phyloP scores from a whole-genome alignment of 75 land plant genomes.

The Picea sitchensis region DNA sequence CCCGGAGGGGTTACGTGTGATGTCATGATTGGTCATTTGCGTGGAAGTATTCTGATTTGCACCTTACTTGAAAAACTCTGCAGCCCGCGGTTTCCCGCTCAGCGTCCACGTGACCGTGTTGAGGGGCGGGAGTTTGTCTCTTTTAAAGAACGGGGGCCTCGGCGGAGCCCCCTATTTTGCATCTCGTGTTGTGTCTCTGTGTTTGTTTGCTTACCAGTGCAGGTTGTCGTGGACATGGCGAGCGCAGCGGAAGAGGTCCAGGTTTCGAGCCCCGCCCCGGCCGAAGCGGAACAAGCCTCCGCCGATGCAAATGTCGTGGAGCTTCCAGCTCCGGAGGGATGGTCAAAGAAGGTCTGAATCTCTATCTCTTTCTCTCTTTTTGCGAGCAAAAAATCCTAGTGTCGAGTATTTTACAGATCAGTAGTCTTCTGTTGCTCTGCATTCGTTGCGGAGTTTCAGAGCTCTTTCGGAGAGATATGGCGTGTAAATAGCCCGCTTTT shows the following conservation, averaged over 20 bases:
- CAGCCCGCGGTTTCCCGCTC: slow-evolving; percentile 5
- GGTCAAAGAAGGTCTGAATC: background rate
- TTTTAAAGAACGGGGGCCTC: background rate
- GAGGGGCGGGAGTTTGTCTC: background rate
- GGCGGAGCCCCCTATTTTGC: background rate
- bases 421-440: background rate
- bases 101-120: slow-evolving; percentile 3
- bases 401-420: background rate
- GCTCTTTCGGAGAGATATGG: background rate
- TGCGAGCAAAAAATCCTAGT: background rate
- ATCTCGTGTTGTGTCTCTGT: background rate
- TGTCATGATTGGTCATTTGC: background rate
- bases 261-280: background rate
- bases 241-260: slow-evolving; percentile 4
- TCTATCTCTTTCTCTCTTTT: background rate
- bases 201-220: background rate
- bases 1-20: background rate
- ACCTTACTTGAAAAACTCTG: background rate
- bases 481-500: too few relatives aligned
- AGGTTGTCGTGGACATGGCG: slow-evolving; percentile 4
- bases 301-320: background rate
- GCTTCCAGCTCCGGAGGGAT: slow-evolving; percentile 5
- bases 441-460: background rate
- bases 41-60: background rate
- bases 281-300: background rate